Base-by-base conservation (phyloP, 1,284 basidiomycete genomes). In the Ceratobasidium theobromae region DNA sequence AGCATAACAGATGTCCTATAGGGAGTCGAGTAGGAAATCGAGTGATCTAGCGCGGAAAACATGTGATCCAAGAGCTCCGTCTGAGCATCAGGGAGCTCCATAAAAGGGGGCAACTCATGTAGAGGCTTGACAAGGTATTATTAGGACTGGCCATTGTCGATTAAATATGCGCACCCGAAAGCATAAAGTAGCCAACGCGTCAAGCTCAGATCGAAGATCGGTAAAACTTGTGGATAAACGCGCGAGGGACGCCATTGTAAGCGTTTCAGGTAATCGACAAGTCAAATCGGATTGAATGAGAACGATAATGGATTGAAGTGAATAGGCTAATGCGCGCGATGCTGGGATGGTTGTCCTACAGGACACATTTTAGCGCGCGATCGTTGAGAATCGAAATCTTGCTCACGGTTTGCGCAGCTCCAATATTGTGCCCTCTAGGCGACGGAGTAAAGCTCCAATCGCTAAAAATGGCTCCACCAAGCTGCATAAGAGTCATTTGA, bases 361-460 rank as follows among this genome's bases (percentile, higher is more conserved):
- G 21, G n/a, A 48, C 18, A 21, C 11, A 48, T 21, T 46, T 48
- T 14, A 53, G 12, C 16, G 23, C 8, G 23, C 32, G 8, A 12
- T 21, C n/a, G 8, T 14, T 18, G 4, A 27, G 33, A 9, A 18
- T 35, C 27, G 2, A 33, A 43, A 14, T 41, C 45, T 21, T 23
- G 51, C 69, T 32, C 27, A 70, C 69, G 41, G 46, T 6, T 55
- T 52, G 27, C 66, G 68, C 16, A 62, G 27, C n/a, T 40, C 23
- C 23, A 54, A 21, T 18, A 69, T 45, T n/a, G 54, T 51, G 8
- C 12, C 41, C 23, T 70, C 68, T n/a, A 70, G 23, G 28, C 69
- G 43, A 8, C 69, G 55, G 9, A 70, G 30, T 16, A 68, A 35
- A n/a, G 51, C 62, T 4, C 69, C 69, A 30, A 70, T 67, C n/a